Percentiles rank a stretch among this genome's conserved stretches.
Conservation (phyloP, 352 stramenopile species). For the Phytophthora pini region DNA sequence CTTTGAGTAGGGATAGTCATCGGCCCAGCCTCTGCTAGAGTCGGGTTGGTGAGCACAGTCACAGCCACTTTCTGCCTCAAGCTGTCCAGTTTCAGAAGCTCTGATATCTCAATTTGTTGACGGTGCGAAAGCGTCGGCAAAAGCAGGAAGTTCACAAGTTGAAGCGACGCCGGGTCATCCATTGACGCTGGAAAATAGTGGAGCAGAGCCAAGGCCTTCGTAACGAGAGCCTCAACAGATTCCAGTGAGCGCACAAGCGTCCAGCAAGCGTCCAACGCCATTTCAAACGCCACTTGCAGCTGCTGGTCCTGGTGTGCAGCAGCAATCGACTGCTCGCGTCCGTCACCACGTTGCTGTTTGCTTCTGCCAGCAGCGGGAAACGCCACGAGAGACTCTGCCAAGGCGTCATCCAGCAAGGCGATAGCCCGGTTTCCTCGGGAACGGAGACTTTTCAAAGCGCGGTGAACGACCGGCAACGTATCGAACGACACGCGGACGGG, state of each 20-base stretch:
- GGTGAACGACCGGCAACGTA: constrained; percentile 44
- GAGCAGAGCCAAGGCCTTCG: constrained; percentile 54
- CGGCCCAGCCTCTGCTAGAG: constrained; percentile 31
- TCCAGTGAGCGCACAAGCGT: constrained; percentile 65
- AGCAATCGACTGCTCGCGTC: constrained; percentile 45
- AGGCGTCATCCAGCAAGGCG: constrained; percentile 63
- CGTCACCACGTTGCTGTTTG: constrained; percentile 18
- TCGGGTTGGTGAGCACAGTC: constrained; percentile 57
- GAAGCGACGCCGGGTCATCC: constrained; percentile 22
- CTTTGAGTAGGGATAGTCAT: constrained; percentile 49
- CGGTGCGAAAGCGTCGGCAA: constrained; percentile 33
- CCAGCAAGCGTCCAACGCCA: constrained; percentile 79
- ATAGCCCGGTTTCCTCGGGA: constrained; percentile 56
- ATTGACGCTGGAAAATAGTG: constrained; percentile 46
- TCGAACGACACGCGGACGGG: constrained; percentile 37
- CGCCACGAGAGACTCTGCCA: constrained; percentile 68
- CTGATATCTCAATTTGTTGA: constrained; percentile 44
- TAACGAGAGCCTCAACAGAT: constrained; percentile 56
- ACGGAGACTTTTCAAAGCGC: constrained; percentile 44
- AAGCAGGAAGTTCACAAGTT: constrained; percentile 50
- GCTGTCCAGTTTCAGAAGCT: constrained; percentile 39
- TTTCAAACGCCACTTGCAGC: constrained; percentile 80
- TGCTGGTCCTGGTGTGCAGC: constrained; percentile 49
- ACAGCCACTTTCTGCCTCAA: constrained; percentile 46
- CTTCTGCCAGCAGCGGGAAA: constrained; percentile 44